Evolutionary conservation across 805 yeast genomes (phyloP), one percentile per base, ranked within the genome.

Genomic region (Wickerhamomyces alni): DNA sequence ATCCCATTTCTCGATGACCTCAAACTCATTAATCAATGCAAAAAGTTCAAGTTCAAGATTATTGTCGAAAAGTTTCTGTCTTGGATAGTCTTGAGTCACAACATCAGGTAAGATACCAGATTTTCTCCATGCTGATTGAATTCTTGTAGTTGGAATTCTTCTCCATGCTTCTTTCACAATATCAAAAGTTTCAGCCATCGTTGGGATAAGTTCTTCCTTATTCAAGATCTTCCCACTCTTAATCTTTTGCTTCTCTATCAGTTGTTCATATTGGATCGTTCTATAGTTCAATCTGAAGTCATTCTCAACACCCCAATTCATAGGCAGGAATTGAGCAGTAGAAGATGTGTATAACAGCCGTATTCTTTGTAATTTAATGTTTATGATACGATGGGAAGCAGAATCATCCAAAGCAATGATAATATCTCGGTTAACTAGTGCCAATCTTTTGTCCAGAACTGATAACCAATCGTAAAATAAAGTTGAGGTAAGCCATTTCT

Each of bases 401-500:
- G 81, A 71, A 55, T 80, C 82, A 56, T 79, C 84, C 12, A 80
- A 54, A 2, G 79, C 58, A 6, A 80, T 67, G 44, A 76, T 61
- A 36, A 80, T 75, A 41, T 75, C 74, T 39, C 83, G 60, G 18
- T 67, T 61, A 13, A 63, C 62, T 35, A 61, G 52, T 2, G 75
- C 69, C 18, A 80, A 52, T 44, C 80, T 68, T 50, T 79, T 81
- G 42, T 80, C 85, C 56, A 80, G 61, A 11, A 78, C 66, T 0
- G 75, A 65, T 24, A 80, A 52, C 72, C 82, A 80, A 47, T 78
- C 77, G 46, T 78, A 80, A 47, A 80, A 79, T 51, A 77, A 59
- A 16, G 76, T 72, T 7, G 82, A 71, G 2, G 85, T 79, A 26
- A 80, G 60, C 82, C 84, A 77, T 41, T 77, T 74, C 57, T 74